Evolutionary conservation across 176 grass and related monocot genomes (phyloP).

Genomic region (Puccinellia tenuiflora): DNA sequence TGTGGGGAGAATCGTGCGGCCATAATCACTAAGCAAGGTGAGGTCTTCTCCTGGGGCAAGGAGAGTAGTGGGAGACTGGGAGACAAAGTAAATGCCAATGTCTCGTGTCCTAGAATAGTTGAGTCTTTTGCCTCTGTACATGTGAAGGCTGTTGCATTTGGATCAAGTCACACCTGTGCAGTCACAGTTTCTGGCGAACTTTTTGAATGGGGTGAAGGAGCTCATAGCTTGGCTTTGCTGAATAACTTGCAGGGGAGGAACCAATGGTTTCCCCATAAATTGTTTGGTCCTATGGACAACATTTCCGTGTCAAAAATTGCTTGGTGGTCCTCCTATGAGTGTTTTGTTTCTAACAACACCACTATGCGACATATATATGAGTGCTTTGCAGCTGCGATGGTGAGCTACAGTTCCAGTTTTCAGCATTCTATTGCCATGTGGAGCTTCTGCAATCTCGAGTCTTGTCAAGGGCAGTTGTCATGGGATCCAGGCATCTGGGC

Average conservation of each 20-base stretch:
- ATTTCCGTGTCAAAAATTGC: slow-evolving; percentile 73
- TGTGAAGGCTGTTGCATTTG: slow-evolving; percentile 72
- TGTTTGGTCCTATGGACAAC: slow-evolving; percentile 53
- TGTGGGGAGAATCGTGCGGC: slow-evolving; percentile 70
- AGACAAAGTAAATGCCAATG: slow-evolving; percentile 45
- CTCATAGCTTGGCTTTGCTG: slow-evolving; percentile 30
- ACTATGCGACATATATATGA: no score
- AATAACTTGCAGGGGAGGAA: slow-evolving; percentile 42
- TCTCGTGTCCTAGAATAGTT: slow-evolving; percentile 44
- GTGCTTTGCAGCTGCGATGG: no score
- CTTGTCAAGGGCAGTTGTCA: no score
- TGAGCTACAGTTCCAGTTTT: no score
- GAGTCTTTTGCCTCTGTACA: slow-evolving; percentile 56
- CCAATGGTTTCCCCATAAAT: slow-evolving; percentile 69
- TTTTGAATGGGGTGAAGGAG: slow-evolving; percentile 73
- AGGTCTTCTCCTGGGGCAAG: slow-evolving; percentile 88
- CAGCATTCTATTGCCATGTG: no score
- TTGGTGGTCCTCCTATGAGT: no score
- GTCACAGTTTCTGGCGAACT: slow-evolving; percentile 72
- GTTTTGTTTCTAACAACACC: no score
- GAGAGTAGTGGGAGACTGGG: slow-evolving; percentile 49
- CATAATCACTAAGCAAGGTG: slow-evolving; percentile 84
- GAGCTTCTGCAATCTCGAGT: no score
- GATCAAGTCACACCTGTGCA: slow-evolving; percentile 71
- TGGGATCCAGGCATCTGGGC: no score